phyloP scores from a whole-genome alignment of 2,329 filamentous ascomycete genomes.

The Aspergillus quadrilineatus region DNA sequence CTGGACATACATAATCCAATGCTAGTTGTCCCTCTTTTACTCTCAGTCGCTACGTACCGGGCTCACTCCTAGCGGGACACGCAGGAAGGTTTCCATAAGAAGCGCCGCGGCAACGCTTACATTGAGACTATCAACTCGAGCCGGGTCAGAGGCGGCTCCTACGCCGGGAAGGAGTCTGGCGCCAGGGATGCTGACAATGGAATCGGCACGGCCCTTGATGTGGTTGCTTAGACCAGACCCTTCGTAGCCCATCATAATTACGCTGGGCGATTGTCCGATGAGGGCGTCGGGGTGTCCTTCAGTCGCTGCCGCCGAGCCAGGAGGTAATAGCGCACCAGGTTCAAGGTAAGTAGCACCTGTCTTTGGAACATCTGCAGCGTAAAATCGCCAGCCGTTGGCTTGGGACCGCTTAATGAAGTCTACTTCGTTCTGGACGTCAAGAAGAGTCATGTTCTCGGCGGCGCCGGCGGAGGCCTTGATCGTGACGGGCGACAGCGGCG shows the following conservation, averaged over 20 bases:
- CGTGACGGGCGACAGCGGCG: slow-evolving; percentile 71
- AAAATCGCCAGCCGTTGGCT: slow-evolving; percentile 76
- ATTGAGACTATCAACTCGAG: slow-evolving; percentile 83
- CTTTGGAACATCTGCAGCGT: slow-evolving; percentile 63
- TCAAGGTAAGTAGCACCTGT: slow-evolving; percentile 27
- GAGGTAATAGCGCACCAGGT: slow-evolving; percentile 6
- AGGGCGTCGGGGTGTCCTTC: slow-evolving; percentile 45
- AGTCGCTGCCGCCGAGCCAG: neutral
- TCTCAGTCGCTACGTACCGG: slow-evolving; percentile 11
- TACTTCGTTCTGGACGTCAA: slow-evolving; percentile 65
- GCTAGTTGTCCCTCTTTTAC: no score
- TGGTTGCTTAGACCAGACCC: slow-evolving; percentile 68
- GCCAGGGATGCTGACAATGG: slow-evolving; percentile 62
- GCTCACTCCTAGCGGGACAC: slow-evolving; percentile 31
- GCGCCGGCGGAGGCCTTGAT: slow-evolving; percentile 89
- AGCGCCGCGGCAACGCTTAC: slow-evolving; percentile 85
- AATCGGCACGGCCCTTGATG: slow-evolving; percentile 66
- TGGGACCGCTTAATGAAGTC: slow-evolving; percentile 69
- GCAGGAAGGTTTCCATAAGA: slow-evolving; percentile 51
- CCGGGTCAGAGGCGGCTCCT: slow-evolving; percentile 35
- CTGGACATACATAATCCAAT: no score
- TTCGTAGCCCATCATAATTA: slow-evolving; percentile 82
- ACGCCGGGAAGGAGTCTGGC: slow-evolving; percentile 45
- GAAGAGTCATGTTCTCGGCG: slow-evolving; percentile 73
- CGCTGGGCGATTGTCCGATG: slow-evolving; percentile 62